A percentile compares a stretch with the other conserved stretches of the same genome.
phyloP scores from a whole-genome alignment of 1,139 yeast species.

The Meyerozyma athensensis region DNA sequence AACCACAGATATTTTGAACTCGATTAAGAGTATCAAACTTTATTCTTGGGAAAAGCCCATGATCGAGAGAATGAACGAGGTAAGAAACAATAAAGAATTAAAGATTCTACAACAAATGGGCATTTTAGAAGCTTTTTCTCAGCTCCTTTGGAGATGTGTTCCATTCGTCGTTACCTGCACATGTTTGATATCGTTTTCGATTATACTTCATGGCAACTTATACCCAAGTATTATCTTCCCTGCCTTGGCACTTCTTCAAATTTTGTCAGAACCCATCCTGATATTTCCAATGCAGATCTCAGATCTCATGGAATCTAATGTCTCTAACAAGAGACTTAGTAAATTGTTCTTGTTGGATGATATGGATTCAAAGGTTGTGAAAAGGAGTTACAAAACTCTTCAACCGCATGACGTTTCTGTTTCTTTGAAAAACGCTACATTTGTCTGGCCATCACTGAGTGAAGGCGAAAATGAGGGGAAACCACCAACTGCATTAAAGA shows the following conservation, averaged over 20 bases:
- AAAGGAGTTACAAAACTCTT: constrained; percentile 2
- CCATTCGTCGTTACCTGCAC: constrained; percentile 35
- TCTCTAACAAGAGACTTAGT: constrained; percentile 30
- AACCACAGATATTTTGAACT: constrained; percentile 35
- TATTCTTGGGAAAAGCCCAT: constrained; percentile 41
- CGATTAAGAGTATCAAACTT: constrained; percentile 37
- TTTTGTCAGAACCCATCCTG: constrained; percentile 32
- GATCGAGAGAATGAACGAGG: constrained; percentile 26
- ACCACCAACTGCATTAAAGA: constrained; percentile 38
- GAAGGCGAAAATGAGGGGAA: constrained; percentile 33
- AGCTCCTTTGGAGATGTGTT: constrained; percentile 34
- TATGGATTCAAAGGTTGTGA: constrained; percentile 14
- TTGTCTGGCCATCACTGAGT: constrained; percentile 11
- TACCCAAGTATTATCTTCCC: constrained; percentile 39
- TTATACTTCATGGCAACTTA: constrained; percentile 21
- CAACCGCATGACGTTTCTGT: constrained; percentile 10
- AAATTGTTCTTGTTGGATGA: constrained; percentile 32
- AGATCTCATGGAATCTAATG: constrained; percentile 26
- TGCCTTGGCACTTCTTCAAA: constrained; percentile 29
- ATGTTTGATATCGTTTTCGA: constrained; percentile 26
- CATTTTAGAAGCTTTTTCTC: constrained; percentile 25
- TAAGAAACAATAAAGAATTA: constrained; percentile 37
- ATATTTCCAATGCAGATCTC: constrained; percentile 29
- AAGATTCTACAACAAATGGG: constrained; percentile 26
- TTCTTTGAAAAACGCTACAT: constrained; percentile 11